Percentiles rank a stretch among this genome's conserved stretches.
Evolutionary conservation across 1,284 basidiomycete genomes (phyloP).

Genomic region (Paramarasmius palmivorus): DNA sequence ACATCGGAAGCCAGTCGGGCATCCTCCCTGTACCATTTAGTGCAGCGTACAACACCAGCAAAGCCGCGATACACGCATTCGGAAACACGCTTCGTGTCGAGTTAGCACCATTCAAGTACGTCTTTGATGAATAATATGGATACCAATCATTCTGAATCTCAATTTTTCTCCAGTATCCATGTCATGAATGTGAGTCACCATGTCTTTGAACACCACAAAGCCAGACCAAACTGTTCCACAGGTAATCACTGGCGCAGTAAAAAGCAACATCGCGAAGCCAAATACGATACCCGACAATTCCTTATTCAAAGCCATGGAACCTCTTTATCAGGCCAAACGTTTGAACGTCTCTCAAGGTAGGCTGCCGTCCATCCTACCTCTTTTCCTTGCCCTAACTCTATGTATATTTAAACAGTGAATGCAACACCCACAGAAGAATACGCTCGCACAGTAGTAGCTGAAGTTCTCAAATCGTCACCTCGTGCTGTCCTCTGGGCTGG

Average conservation of each 20-base stretch:
- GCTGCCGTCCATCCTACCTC: background rate
- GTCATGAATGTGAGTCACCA: constrained; percentile 27
- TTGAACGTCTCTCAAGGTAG: constrained; percentile 19
- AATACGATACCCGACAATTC: constrained; percentile 23
- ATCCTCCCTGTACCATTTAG: constrained; percentile 28
- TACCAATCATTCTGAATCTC: too few relatives aligned
- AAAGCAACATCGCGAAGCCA: constrained; percentile 24
- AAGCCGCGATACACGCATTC: constrained; percentile 28
- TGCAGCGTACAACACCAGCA: constrained; percentile 27
- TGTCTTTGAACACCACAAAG: too few relatives aligned
- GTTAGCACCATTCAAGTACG: constrained; percentile 27
- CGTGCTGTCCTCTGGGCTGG: constrained; percentile 27
- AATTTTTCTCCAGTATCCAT: constrained; percentile 24
- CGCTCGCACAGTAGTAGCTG: constrained; percentile 25
- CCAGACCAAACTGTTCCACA: too few relatives aligned
- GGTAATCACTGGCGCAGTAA: constrained; percentile 30
- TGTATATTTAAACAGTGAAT: constrained; percentile 12
- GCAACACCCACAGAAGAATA: constrained; percentile 21
- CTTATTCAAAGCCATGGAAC: constrained; percentile 27
- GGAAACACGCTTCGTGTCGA: constrained; percentile 30
- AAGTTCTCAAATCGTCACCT: constrained; percentile 22
- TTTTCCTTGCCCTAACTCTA: background rate
- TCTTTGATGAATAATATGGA: background rate
- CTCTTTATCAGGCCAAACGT: constrained; percentile 17
- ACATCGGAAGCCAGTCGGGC: constrained; percentile 26